These are phyloP conservation scores for Plasmodium billcollinsi DNA, from an alignment of 169 alveolate genomes.

Conservation along the genomic window DNA sequence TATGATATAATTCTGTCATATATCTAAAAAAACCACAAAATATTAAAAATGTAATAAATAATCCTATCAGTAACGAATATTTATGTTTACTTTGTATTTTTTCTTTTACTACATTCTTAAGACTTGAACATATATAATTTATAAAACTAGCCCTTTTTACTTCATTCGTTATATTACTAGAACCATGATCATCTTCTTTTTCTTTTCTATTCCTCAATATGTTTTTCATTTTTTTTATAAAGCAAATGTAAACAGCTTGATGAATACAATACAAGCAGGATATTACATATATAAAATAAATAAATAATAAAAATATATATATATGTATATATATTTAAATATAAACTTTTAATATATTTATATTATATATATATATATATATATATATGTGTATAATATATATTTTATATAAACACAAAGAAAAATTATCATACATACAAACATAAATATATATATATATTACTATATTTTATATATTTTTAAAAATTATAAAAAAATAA, in stretches of 20 bases:
- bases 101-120: conserved; percentile 6
- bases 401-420: no score
- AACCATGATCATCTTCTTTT: neutral
- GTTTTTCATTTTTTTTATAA: conserved; percentile 5
- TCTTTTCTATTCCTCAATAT: conserved; percentile 1
- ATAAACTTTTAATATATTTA: no score
- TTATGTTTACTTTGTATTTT: conserved; percentile 25
- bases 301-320: no score
- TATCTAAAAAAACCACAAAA: conserved; percentile 47
- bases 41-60: conserved; percentile 63
- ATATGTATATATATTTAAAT: no score
- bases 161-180: neutral
- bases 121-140: neutral
- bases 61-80: conserved; percentile 63
- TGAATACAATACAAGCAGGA: no score
- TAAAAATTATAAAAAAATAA: no score
- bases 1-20: conserved; percentile 24
- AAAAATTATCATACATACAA: no score
- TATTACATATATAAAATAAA: no score
- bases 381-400: no score
- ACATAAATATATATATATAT: no score
- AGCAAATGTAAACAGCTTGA: neutral
- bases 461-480: no score
- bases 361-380: no score
- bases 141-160: neutral